Percentiles rank a stretch among this genome's conserved stretches.
Evolutionary conservation across 2,329 filamentous ascomycete genomes (phyloP).

Genomic region (Graphilbum sp.): DNA sequence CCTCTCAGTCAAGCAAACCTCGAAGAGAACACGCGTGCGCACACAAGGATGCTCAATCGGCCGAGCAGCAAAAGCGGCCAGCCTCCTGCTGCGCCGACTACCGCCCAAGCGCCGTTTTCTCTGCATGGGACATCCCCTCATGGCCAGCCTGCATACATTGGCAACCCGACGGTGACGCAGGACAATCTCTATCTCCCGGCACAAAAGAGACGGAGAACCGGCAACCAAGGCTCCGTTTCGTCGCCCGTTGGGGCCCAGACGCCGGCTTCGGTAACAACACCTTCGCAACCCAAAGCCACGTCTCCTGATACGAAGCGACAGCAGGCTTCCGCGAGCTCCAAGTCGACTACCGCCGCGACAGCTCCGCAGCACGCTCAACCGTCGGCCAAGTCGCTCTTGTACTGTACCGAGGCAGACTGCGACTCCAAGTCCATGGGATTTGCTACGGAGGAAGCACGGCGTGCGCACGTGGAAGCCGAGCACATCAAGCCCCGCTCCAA

Average conservation of each 20-base stretch:
- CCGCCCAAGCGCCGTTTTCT: slow-evolving; percentile 37
- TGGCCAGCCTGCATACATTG: slow-evolving; percentile 39
- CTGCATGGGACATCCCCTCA: slow-evolving; percentile 41
- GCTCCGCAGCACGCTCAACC: slow-evolving; percentile 11
- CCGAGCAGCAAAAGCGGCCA: slow-evolving; percentile 28
- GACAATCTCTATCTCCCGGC: slow-evolving; percentile 37
- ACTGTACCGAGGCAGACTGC: slow-evolving; percentile 38
- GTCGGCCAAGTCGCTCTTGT: slow-evolving; percentile 23
- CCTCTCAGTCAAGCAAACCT: slow-evolving; percentile 30
- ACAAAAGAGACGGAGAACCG: slow-evolving; percentile 37
- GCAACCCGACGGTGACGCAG: slow-evolving; percentile 32
- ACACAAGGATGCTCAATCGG: slow-evolving; percentile 29
- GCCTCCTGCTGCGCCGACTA: slow-evolving; percentile 39
- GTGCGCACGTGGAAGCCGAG: slow-evolving; percentile 39
- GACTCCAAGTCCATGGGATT: slow-evolving; percentile 34
- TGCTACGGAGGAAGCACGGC: slow-evolving; percentile 34
- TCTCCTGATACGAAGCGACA: slow-evolving; percentile 29
- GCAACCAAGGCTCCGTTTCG: slow-evolving; percentile 18
- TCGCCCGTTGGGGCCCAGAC: slow-evolving; percentile 19
- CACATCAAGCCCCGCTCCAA: slow-evolving; percentile 39
- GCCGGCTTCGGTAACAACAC: slow-evolving; percentile 15
- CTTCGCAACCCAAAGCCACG: slow-evolving; percentile 29
- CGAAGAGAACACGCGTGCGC: slow-evolving; percentile 32
- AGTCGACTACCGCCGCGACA: slow-evolving; percentile 1
- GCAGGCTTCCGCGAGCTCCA: slow-evolving; percentile 12